Conservation (phyloP, 176 grass and related monocot species). For the Oryza glaberrima region DNA sequence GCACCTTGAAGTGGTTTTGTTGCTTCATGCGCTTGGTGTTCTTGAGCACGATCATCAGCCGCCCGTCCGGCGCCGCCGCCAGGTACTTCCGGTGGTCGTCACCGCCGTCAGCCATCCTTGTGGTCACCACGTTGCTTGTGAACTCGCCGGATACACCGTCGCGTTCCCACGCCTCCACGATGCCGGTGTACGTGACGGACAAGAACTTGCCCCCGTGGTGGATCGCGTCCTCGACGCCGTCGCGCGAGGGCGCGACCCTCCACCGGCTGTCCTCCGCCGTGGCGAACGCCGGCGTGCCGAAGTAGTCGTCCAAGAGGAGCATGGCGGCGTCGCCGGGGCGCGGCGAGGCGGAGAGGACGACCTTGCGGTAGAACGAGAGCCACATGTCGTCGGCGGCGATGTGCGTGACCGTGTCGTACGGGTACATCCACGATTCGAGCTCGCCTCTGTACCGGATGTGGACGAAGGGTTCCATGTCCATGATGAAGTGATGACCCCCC, state of each 20-base stretch:
- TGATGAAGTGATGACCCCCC: no score
- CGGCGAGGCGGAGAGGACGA: no score
- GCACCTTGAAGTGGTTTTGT: neutral
- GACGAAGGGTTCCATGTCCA: no score
- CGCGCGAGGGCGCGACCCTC: neutral
- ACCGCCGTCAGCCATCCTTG: neutral
- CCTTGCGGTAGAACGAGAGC: no score
- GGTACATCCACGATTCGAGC: no score
- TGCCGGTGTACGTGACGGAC: neutral
- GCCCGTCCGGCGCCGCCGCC: slow-evolving; percentile 3
- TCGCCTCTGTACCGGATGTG: no score
- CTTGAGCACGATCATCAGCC: slow-evolving; percentile 23
- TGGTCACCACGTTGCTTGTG: no score
- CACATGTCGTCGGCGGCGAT: no score
- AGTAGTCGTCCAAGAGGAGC: neutral
- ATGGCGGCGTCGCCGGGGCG: no score
- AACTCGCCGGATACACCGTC: neutral
- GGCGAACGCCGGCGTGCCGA: neutral
- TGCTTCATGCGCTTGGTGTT: no score
- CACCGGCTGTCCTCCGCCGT: neutral
- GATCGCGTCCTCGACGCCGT: neutral
- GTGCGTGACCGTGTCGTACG: no score
- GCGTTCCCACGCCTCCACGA: neutral
- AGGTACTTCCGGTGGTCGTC: neutral
- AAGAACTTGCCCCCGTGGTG: neutral